Percentiles rank a stretch among this genome's conserved stretches.
phyloP scores from a whole-genome alignment of 2,329 filamentous ascomycete genomes.

The Chalara sp. region DNA sequence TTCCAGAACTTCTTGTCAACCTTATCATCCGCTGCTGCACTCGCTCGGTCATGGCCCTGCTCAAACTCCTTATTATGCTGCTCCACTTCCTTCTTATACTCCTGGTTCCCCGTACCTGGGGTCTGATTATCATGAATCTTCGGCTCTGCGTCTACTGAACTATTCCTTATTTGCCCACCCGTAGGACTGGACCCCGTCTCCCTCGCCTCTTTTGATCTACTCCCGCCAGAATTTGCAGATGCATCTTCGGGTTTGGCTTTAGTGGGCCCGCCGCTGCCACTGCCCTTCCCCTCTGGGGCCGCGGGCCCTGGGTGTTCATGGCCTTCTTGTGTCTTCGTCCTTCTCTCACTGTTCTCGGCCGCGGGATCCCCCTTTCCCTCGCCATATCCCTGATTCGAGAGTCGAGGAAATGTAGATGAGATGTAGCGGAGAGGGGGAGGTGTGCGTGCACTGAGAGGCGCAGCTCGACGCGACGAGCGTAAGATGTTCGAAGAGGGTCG shows the following conservation, averaged over 20 bases:
- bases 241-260: constrained; percentile 23
- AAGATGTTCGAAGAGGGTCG: too few species aligned
- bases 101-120: constrained; percentile 16
- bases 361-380: too few species aligned
- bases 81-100: constrained; percentile 44
- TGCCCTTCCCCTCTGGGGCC: not conserved
- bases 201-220: constrained; percentile 32
- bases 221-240: constrained; percentile 32
- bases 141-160: too few species aligned
- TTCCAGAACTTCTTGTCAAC: constrained; percentile 51
- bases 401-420: too few species aligned
- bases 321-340: too few species aligned
- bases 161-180: constrained; percentile 9
- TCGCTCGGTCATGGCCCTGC: constrained; percentile 41
- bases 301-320: too few species aligned
- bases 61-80: constrained; percentile 53
- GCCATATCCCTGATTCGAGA: too few species aligned
- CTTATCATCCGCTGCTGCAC: constrained; percentile 38
- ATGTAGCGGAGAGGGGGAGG: too few species aligned
- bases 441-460: too few species aligned
- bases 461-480: too few species aligned
- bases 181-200: constrained; percentile 30
- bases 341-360: too few species aligned
- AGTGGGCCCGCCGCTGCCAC: not conserved
- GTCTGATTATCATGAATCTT: too few species aligned